These are phyloP conservation scores for Xerocomellus amylosporus DNA, from an alignment of 768 basidiomycete genomes.

Conservation along the genomic window DNA sequence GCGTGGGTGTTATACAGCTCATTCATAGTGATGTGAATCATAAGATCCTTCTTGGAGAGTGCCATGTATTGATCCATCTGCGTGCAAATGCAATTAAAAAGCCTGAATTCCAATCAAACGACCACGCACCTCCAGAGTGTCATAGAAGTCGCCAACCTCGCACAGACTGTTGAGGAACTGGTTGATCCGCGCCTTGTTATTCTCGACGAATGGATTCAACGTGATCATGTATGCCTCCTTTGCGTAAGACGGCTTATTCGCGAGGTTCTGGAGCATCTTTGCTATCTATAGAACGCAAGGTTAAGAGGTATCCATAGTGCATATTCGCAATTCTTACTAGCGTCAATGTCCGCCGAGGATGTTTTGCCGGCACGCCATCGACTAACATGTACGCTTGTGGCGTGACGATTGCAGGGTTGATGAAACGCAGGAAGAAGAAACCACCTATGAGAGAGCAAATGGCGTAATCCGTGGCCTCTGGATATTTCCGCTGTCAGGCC, in stretches of 20 bases:
- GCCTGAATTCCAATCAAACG: neutral
- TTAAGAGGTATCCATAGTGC: neutral
- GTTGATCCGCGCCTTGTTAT: slow-evolving; percentile 97
- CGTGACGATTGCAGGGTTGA: slow-evolving; percentile 98
- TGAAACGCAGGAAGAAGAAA: slow-evolving; percentile 99
- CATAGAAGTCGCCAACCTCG: slow-evolving; percentile 99
- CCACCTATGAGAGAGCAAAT: slow-evolving; percentile 98
- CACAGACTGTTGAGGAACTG: slow-evolving; percentile 95
- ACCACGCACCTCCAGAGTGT: slow-evolving; percentile 83
- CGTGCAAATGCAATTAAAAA: neutral
- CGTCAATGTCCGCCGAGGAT: slow-evolving; percentile 93
- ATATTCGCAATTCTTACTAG: too few species aligned
- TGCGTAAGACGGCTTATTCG: slow-evolving; percentile 96
- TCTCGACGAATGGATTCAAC: slow-evolving; percentile 97
- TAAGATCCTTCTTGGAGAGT: slow-evolving; percentile 95
- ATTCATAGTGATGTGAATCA: slow-evolving; percentile 98
- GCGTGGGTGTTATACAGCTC: slow-evolving; percentile 99
- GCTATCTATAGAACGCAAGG: slow-evolving; percentile 65
- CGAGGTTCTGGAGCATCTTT: slow-evolving; percentile 99
- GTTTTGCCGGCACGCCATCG: slow-evolving; percentile 95
- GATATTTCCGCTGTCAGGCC: slow-evolving; percentile 83
- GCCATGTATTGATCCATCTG: slow-evolving; percentile 99
- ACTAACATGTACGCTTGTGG: slow-evolving; percentile 99
- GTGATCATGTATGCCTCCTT: slow-evolving; percentile 99
- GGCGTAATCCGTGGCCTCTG: slow-evolving; percentile 96